Percentiles rank a stretch among this genome's conserved stretches.
phyloP scores from a whole-genome alignment of 768 basidiomycete genomes.

The Lyophyllum atratum region DNA sequence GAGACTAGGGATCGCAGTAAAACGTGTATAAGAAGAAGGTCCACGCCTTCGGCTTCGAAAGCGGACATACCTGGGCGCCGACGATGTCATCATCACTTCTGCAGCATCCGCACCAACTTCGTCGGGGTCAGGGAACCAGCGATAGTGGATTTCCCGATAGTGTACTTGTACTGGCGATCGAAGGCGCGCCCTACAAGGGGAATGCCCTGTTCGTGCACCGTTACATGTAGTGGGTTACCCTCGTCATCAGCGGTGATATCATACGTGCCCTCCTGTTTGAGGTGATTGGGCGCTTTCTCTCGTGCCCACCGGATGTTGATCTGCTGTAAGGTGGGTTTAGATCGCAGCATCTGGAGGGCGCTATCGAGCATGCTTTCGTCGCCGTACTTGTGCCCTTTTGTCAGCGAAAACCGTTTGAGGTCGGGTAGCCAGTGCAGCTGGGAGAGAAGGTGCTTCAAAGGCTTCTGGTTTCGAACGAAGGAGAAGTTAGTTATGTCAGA shows the following conservation, averaged over 20 bases:
- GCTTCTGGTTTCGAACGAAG: conserved; percentile 31
- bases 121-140: neutral
- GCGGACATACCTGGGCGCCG: neutral
- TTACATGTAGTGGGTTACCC: conserved; percentile 25
- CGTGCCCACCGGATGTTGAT: conserved; percentile 52
- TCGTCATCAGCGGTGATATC: conserved; percentile 31
- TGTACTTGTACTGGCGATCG: conserved; percentile 30
- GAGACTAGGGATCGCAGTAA: neutral
- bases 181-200: conserved; percentile 42
- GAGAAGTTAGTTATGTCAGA: neutral
- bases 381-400: conserved; percentile 48
- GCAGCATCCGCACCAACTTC: conserved; percentile 1
- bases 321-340: conserved; percentile 36
- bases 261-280: conserved; percentile 50
- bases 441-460: conserved; percentile 40
- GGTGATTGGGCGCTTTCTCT: conserved; percentile 46
- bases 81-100: neutral
- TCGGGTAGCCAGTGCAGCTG: conserved; percentile 38
- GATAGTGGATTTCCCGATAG: neutral
- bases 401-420: conserved; percentile 47
- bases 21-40: neutral
- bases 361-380: conserved; percentile 48
- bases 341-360: conserved; percentile 37
- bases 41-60: neutral
- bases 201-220: conserved; percentile 42